Evolutionary conservation across 306 rosid species (phyloP), one percentile per base, ranked within the genome.

Genomic region (Sicyos baderoa): DNA sequence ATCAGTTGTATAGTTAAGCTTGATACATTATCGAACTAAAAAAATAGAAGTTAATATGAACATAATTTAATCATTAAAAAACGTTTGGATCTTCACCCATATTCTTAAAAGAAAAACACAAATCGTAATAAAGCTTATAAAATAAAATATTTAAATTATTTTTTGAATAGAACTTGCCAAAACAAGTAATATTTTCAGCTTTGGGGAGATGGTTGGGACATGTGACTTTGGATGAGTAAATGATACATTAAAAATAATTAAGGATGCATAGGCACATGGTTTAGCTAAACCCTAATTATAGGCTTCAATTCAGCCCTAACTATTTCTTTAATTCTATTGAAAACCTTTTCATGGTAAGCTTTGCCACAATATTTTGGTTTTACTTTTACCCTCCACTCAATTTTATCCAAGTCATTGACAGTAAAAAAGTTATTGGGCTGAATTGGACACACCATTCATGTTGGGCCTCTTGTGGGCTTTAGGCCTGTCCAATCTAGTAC

Each of bases 391-490:
- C 37, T 56, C 62, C 37, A 56, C 16, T 56, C 29, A 56, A 22
- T 56, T 56, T 7, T 37, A 37, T 37, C 44, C 44, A 37, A 37
- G 44, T 37, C 9, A 37, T 35, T 9, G 5, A 18, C 29, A 54
- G 1, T 18, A 5, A 22, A 54, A 55, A 21, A 22, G 4, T 19
- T 2, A 11, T 23, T 57, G 64, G 42, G 44, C 44, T 37, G 44
- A 37, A 0, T 37, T 37, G 35, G 35, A 29, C 35, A 37, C 44
- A 29, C 44, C 9, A 37, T 37, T 37, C 9, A 37, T 2, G 1
- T 57, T 57, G 64, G 42, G 35, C 61, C 11, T 27, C 4, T 58
- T 23, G 42, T 58, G 64, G 64, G 64, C 64, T 58, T 58, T 58
- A 44, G 64, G 64, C 64, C 64, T 25, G 0, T 58, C 35, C 40